Conservation (phyloP, 164 flowering plant genomes). For the Vitis amurensis region DNA sequence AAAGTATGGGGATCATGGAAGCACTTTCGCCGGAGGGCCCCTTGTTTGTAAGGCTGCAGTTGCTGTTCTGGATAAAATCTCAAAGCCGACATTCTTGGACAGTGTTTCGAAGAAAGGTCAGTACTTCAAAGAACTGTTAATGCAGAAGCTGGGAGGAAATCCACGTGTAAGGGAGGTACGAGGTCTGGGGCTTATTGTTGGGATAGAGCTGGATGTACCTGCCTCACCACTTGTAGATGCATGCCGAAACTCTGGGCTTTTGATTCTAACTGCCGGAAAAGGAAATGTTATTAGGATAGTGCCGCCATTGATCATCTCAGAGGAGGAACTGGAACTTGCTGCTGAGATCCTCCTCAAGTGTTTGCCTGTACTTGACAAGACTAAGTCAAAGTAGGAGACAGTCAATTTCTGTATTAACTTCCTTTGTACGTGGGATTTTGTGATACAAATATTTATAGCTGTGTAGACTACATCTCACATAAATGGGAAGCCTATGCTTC, state of each 20-base stretch:
- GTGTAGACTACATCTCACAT: too few relatives aligned
- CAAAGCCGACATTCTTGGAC: slow-evolving; percentile 56
- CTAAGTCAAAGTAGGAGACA: neutral
- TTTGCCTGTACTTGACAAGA: slow-evolving; percentile 39
- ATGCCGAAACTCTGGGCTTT: slow-evolving; percentile 73
- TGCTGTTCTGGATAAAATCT: slow-evolving; percentile 67
- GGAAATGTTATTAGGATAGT: slow-evolving; percentile 85
- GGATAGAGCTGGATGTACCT: slow-evolving; percentile 78
- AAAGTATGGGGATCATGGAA: slow-evolving; percentile 78
- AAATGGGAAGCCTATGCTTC: too few relatives aligned
- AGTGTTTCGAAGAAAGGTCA: slow-evolving; percentile 70
- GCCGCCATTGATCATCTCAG: slow-evolving; percentile 84
- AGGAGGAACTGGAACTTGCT: slow-evolving; percentile 62
- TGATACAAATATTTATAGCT: too few relatives aligned
- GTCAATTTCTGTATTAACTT: too few relatives aligned
- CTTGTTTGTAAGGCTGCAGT: slow-evolving; percentile 72
- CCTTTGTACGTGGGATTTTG: too few relatives aligned
- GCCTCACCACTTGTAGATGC: slow-evolving; percentile 80
- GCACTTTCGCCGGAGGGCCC: slow-evolving; percentile 89
- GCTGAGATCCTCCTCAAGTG: slow-evolving; percentile 52
- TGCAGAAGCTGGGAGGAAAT: slow-evolving; percentile 54
- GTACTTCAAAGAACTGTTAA: slow-evolving; percentile 47
- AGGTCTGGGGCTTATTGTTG: slow-evolving; percentile 75
- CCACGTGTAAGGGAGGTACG: slow-evolving; percentile 74
- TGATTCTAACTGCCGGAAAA: slow-evolving; percentile 86